Base-by-base conservation (phyloP, 2,329 filamentous ascomycete genomes). In the Diaporthe vaccinii region DNA sequence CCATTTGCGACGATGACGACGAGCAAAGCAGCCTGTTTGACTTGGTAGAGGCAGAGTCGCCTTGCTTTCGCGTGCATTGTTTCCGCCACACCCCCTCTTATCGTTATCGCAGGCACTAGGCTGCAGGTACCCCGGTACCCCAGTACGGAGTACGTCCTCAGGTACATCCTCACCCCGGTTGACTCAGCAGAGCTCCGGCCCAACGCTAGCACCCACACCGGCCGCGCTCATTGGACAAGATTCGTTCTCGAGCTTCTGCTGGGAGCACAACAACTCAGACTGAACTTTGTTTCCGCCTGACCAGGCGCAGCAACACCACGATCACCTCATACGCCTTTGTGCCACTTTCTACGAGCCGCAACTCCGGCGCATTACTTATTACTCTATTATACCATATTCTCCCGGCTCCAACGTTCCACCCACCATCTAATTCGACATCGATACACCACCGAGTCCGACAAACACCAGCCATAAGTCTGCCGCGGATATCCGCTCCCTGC, bases 291-390 rank as follows among this genome's bases (percentile, higher is more conserved):
- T 69, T 31, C 49, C 65, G 34, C 46, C 65, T 41, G 65, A 55
- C 65, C 65, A 53, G 65, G 49, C 49, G 65, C 31, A 69, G 65
- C 46, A 36, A 51, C 46, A 69, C 20, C 34, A 36, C 34, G 15
- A 69, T 55, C 65, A 41, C 65, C 46, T 69, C 65, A 55, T 10
- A 65, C 22, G 34, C n/a, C 65, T 69, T 69, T 69, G 46, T 69
- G 15, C 65, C 34, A 41, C 12, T 28, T 68, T 7, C 31, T 28
- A 20, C 6, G 28, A 68, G 46, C 46, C 65, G 14, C 46, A 28
- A 20, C 15, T 20, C 46, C 34, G 65, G 49, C 9, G 34, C n/a
- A 20, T 39, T 69, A 69, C 51, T 68, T 39, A 69, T 69, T 55
- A 39, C 49, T 55, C 14, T 22, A 25, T 10, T 55, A 15, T 67